Evolutionary conservation across 176 grass and related monocot species (phyloP).

Genomic region (Eragrostis nindensis): DNA sequence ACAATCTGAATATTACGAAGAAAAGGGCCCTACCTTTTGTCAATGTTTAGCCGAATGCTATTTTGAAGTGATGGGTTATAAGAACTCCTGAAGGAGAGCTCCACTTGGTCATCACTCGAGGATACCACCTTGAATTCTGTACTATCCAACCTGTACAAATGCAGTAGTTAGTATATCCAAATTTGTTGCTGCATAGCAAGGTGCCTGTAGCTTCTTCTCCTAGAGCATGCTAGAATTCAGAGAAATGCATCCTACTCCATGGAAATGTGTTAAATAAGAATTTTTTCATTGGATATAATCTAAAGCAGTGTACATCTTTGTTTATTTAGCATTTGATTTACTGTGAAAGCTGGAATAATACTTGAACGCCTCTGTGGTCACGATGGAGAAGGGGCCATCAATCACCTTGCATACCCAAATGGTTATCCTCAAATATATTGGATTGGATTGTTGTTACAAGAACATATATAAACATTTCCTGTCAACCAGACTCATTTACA

Average conservation of each 20-base stretch:
- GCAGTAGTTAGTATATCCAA: neutral
- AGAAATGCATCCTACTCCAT: neutral
- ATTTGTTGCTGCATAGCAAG: neutral
- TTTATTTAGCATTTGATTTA: neutral
- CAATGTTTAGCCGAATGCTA: conserved; percentile 44
- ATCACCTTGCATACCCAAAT: neutral
- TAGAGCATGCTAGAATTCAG: neutral
- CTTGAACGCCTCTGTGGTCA: neutral
- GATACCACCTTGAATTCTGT: conserved; percentile 53
- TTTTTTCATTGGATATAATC: neutral
- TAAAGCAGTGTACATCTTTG: neutral
- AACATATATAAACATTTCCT: neutral
- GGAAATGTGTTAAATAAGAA: neutral
- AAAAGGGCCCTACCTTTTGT: conserved; percentile 58
- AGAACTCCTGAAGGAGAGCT: conserved; percentile 74
- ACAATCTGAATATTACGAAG: neutral
- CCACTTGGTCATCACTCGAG: conserved; percentile 57
- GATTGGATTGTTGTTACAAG: neutral
- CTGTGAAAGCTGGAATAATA: neutral
- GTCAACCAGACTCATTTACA: neutral
- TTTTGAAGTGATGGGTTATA: conserved; percentile 49
- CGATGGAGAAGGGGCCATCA: neutral
- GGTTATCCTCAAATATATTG: neutral
- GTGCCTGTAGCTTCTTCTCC: neutral
- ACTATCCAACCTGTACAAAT: conserved; percentile 52